phyloP scores from a whole-genome alignment of 306 rosid species.

The Sophora flavescens region DNA sequence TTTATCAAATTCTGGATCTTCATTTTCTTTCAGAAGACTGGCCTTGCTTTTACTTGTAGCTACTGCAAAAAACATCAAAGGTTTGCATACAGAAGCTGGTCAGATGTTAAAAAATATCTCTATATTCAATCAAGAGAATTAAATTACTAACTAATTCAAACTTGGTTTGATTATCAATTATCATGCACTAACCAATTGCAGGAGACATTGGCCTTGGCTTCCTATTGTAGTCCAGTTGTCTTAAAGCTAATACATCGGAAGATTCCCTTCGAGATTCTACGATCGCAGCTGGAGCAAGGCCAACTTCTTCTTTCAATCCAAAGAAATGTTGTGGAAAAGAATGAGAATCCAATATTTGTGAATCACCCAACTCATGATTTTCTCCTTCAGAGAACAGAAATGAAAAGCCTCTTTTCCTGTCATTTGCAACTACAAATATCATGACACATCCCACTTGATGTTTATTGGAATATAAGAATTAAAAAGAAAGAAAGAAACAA shows the following conservation, averaged over 20 bases:
- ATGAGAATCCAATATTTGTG: slow-evolving; percentile 86
- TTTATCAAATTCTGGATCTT: slow-evolving; percentile 63
- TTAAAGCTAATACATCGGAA: slow-evolving; percentile 68
- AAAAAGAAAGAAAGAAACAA: not conserved
- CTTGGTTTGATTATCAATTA: no score
- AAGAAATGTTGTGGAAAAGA: slow-evolving; percentile 89
- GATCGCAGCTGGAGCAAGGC: slow-evolving; percentile 94
- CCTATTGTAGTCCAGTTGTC: slow-evolving; percentile 75
- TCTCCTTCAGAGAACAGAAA: slow-evolving; percentile 87
- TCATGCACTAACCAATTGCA: slow-evolving; percentile 79
- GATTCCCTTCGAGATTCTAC: slow-evolving; percentile 74
- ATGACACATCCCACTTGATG: not conserved
- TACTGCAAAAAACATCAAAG: slow-evolving; percentile 40
- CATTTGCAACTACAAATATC: slow-evolving; percentile 36
- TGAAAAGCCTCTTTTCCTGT: slow-evolving; percentile 91
- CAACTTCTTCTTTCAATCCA: slow-evolving; percentile 71
- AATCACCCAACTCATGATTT: slow-evolving; percentile 81
- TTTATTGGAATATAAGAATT: not conserved
- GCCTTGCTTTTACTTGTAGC: slow-evolving; percentile 65
- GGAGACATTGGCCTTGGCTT: slow-evolving; percentile 69
- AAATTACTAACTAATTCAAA: slow-evolving; percentile 62
- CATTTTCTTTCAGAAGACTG: slow-evolving; percentile 72
- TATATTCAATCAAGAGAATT: not conserved
- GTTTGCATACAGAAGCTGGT: not conserved
- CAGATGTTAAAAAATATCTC: not conserved